phyloP scores from a whole-genome alignment of 2,329 filamentous ascomycete species.

The Tympanopsis confertula region DNA sequence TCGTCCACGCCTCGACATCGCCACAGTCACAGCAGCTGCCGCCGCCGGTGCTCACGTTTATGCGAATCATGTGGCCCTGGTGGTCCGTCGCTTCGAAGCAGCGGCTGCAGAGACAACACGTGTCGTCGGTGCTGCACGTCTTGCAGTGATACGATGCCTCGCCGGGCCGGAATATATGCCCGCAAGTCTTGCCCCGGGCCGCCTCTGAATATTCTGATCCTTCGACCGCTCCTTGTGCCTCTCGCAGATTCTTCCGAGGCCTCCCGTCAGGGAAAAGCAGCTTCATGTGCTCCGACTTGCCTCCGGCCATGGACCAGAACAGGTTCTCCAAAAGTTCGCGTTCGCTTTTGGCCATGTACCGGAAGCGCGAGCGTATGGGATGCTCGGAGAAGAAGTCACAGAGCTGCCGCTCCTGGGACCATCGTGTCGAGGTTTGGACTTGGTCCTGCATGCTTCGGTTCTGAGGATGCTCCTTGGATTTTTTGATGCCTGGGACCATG shows the following conservation, averaged over 20 bases:
- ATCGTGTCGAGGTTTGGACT: too few relatives aligned
- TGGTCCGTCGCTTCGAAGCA: conserved; percentile 96
- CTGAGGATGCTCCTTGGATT: too few relatives aligned
- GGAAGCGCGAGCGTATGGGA: conserved; percentile 61
- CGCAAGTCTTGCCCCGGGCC: conserved; percentile 84
- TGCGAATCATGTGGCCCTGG: conserved; percentile 80
- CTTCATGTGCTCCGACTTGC: conserved; percentile 61
- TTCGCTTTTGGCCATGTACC: conserved; percentile 62
- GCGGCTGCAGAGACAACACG: conserved; percentile 83
- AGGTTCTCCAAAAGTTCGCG: conserved; percentile 66
- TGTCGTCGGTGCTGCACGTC: conserved; percentile 88
- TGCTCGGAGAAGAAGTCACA: conserved; percentile 71
- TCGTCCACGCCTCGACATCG: conserved; percentile 85
- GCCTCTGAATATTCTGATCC: conserved; percentile 90
- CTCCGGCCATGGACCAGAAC: conserved; percentile 76
- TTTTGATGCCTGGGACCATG: too few relatives aligned
- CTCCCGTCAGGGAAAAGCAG: conserved; percentile 75
- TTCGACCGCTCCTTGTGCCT: conserved; percentile 83
- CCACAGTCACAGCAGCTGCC: conserved; percentile 96
- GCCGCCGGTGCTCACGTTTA: conserved; percentile 78
- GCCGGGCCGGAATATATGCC: conserved; percentile 90
- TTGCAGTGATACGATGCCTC: conserved; percentile 91
- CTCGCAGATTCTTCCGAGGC: conserved; percentile 59
- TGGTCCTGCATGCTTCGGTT: too few relatives aligned
- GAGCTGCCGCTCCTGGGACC: conserved; percentile 57